These are phyloP conservation scores for Chaetomium globosum DNA, from an alignment of 2,329 filamentous ascomycete species.

Conservation along the genomic window DNA sequence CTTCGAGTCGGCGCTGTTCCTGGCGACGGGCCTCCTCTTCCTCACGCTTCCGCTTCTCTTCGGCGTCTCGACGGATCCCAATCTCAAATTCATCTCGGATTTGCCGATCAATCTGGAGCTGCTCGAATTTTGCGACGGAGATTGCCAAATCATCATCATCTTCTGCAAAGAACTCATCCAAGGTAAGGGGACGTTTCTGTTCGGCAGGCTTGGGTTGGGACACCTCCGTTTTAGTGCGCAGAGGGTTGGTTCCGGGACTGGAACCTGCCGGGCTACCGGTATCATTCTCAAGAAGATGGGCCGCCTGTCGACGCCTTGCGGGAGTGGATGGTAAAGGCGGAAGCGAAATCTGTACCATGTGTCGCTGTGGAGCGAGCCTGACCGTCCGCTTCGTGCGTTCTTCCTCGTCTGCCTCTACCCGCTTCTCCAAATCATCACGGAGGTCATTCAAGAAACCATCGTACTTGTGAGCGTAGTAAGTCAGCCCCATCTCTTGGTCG, in stretches of 20 bases:
- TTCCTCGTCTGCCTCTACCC: slow-evolving; percentile 24
- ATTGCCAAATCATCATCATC: slow-evolving; percentile 30
- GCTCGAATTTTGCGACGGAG: slow-evolving; percentile 28
- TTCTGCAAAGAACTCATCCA: slow-evolving; percentile 32
- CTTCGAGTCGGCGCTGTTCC: slow-evolving; percentile 34
- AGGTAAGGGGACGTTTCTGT: slow-evolving; percentile 10
- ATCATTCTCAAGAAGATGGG: slow-evolving; percentile 15
- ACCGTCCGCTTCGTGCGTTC: slow-evolving; percentile 9
- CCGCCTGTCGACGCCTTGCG: slow-evolving; percentile 14
- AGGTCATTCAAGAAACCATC: slow-evolving; percentile 29
- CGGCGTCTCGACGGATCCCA: slow-evolving; percentile 15
- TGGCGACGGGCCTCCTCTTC: slow-evolving; percentile 28
- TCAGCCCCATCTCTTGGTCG: slow-evolving; percentile 31
- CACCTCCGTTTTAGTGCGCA: slow-evolving; percentile 21
- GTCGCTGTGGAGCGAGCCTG: slow-evolving; percentile 16
- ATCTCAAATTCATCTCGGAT: slow-evolving; percentile 27
- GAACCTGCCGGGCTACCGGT: slow-evolving; percentile 13
- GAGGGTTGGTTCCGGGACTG: slow-evolving; percentile 16
- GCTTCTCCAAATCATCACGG: slow-evolving; percentile 21
- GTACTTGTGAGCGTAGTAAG: slow-evolving; percentile 29
- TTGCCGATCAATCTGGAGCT: slow-evolving; percentile 31
- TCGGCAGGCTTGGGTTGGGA: slow-evolving; percentile 4
- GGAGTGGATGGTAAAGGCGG: slow-evolving; percentile 21
- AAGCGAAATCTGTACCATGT: slow-evolving; percentile 22
- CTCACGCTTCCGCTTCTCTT: slow-evolving; percentile 28